Evolutionary conservation across 768 basidiomycete genomes (phyloP).

Genomic region (Boletus fagicola): DNA sequence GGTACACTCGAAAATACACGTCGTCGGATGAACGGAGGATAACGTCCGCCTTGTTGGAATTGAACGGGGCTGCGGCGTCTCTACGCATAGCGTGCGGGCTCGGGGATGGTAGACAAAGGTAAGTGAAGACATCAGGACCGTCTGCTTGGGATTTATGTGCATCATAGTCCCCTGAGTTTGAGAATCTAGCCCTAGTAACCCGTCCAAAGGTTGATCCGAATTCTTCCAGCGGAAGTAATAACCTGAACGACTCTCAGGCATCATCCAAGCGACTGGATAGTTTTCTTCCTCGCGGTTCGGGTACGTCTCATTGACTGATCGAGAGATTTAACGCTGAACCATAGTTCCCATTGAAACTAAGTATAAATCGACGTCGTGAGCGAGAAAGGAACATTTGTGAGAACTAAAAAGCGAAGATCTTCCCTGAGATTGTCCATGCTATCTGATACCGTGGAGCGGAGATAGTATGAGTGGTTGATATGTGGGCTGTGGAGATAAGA

Average conservation of each 20-base stretch:
- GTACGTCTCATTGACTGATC: neutral
- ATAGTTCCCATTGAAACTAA: constrained; percentile 6
- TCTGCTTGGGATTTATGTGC: constrained; percentile 14
- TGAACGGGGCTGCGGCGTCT: constrained; percentile 40
- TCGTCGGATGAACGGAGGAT: constrained; percentile 51
- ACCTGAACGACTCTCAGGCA: constrained; percentile 8
- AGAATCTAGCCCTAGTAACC: neutral
- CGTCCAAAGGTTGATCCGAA: neutral
- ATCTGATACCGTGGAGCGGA: neutral
- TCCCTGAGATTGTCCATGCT: neutral
- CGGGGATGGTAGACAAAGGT: neutral
- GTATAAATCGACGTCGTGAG: neutral
- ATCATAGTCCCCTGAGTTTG: neutral
- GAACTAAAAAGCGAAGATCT: neutral
- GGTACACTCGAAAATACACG: constrained; percentile 24
- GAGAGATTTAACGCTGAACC: neutral
- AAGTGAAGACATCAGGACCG: neutral
- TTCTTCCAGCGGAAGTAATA: neutral
- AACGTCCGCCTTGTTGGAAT: constrained; percentile 47
- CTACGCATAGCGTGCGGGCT: constrained; percentile 14
- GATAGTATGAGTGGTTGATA: neutral
- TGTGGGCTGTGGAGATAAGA: neutral
- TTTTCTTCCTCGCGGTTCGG: neutral
- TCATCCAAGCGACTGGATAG: neutral
- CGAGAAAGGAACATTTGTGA: neutral